Conservation (phyloP, 2,329 filamentous ascomycete genomes). For the Chaetothyriales sp. region DNA sequence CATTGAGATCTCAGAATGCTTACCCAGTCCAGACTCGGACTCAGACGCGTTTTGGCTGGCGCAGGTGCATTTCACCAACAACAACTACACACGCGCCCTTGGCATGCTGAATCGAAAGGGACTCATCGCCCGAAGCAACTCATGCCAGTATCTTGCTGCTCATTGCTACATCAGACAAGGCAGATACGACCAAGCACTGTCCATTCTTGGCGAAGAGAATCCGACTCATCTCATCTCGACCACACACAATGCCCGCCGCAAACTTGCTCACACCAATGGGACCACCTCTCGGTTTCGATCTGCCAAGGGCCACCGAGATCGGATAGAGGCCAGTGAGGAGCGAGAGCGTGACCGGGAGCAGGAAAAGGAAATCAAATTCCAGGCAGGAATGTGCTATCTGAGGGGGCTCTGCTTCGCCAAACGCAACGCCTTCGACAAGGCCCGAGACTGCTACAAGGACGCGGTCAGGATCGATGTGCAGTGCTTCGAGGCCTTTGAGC, state of each 20-base stretch:
- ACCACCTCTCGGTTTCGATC: conserved; percentile 25
- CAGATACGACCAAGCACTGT: conserved; percentile 75
- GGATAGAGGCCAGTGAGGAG: conserved; percentile 42
- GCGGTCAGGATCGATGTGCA: conserved; percentile 93
- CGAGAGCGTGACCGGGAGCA: conserved; percentile 50
- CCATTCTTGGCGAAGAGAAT: conserved; percentile 77
- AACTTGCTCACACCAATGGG: conserved; percentile 51
- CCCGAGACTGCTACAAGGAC: conserved; percentile 97
- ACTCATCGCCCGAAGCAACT: conserved; percentile 63
- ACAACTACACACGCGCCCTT: conserved; percentile 85
- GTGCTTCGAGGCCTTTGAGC: conserved; percentile 95
- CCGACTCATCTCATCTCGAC: conserved; percentile 72
- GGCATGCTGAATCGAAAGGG: conserved; percentile 72
- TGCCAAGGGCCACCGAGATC: conserved; percentile 33
- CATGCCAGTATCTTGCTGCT: conserved; percentile 81
- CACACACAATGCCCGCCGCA: conserved; percentile 48
- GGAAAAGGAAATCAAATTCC: conserved; percentile 62
- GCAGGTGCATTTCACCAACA: conserved; percentile 92
- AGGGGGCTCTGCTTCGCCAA: conserved; percentile 89
- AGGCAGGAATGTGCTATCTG: conserved; percentile 94
- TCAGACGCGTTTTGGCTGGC: conserved; percentile 94
- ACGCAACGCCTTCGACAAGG: conserved; percentile 90
- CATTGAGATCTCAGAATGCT: not conserved
- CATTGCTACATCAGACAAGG: conserved; percentile 90
- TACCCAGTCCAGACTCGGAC: conserved; percentile 32